Base-by-base conservation (phyloP, 148 eudicot species). In the Vaccinium corymbosum region DNA sequence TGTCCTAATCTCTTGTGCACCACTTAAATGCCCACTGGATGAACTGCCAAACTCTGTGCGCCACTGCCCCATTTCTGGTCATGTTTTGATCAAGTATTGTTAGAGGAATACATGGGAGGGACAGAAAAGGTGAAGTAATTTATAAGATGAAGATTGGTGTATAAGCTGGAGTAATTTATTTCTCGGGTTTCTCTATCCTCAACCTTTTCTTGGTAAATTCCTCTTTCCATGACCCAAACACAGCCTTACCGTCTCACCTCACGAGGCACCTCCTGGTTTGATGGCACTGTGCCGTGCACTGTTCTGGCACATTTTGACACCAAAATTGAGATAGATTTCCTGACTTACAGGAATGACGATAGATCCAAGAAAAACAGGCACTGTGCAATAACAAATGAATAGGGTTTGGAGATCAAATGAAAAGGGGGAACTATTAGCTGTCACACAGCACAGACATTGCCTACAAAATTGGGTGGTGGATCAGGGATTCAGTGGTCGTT, bases 391-490 rank as follows among this genome's bases (percentile, higher is more conserved):
- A 48, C 51, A 76, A 5, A 48, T n/a, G 52, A 7, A 49, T 25
- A 76, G 57, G 16, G 15, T 14, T 25, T 53, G 50, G 62, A 56
- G 32, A 15, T 6, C 8, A 35, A 35, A 20, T 8, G 19, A 35
- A 35, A 35, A 22, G n/a, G 19, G 32, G 46, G 59, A 59, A 46
- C 70, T 32, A 5, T 19, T 25, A 80, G 14, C 4, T n/a, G 29
- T 27, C 16, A 20, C 81, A 57, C 59, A 52, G 66, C n/a, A 16
- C 6, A 35, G 72, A 61, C 13, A 80, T 7, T 20, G 27, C 66
- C 66, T 80, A 20, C 82, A 80, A 72, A 80, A 80, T 59, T 80
- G 82, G 70, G 71, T 62, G 82, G 82, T 46, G 9, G 73, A 59
- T 68, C 73, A 12, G 29, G 71, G 73, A 27, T 13, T 61, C 53